phyloP scores from a whole-genome alignment of 2,329 filamentous ascomycete genomes.

The Drechslerella stenobrocha region DNA sequence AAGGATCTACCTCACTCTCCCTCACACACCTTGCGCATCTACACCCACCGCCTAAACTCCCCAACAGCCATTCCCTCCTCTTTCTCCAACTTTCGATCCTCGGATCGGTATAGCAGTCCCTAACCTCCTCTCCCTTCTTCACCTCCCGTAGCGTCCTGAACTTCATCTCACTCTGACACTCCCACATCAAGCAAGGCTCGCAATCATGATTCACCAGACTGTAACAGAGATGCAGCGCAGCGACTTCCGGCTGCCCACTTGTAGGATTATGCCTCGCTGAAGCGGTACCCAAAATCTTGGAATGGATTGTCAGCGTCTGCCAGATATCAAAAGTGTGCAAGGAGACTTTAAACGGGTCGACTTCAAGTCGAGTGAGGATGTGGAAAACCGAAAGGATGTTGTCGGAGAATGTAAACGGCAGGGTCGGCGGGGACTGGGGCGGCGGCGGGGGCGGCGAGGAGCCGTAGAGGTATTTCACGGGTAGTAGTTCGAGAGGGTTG shows the following conservation, averaged over 20 bases:
- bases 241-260: constrained; percentile 84
- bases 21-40: constrained; percentile 79
- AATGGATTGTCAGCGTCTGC: constrained; percentile 88
- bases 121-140: constrained; percentile 76
- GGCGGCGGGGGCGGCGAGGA: constrained; percentile 62
- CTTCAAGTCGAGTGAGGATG: constrained; percentile 79
- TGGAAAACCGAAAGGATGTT: constrained; percentile 76
- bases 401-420: constrained; percentile 76
- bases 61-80: constrained; percentile 83
- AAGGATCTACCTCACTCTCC: constrained; percentile 39
- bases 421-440: constrained; percentile 64
- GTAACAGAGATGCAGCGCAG: constrained; percentile 76
- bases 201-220: constrained; percentile 96
- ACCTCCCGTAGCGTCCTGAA: constrained; percentile 65
- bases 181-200: constrained; percentile 91
- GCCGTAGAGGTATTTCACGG: constrained; percentile 71
- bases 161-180: constrained; percentile 80
- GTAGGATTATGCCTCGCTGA: constrained; percentile 76
- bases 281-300: constrained; percentile 90
- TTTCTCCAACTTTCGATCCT: constrained; percentile 70
- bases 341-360: constrained; percentile 68
- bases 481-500: constrained; percentile 67
- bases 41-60: constrained; percentile 85
- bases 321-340: constrained; percentile 69
- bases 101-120: constrained; percentile 94